A percentile compares a stretch with the other conserved stretches of the same genome.
These are phyloP conservation scores for Diaporthe eres DNA, from an alignment of 2,329 filamentous ascomycete genomes.

Conservation along the genomic window DNA sequence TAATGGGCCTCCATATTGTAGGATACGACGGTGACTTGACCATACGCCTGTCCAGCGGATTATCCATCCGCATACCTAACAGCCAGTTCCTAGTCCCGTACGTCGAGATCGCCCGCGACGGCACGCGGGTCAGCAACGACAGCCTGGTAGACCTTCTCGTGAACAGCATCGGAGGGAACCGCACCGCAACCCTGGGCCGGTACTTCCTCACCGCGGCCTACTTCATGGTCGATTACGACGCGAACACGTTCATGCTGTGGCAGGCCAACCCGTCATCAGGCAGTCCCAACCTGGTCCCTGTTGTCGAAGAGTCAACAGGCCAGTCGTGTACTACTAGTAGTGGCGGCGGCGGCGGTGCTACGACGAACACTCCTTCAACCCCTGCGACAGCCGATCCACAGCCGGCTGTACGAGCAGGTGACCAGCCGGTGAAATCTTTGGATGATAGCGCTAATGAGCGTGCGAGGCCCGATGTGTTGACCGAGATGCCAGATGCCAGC, in stretches of 20 bases:
- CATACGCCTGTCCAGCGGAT: not conserved
- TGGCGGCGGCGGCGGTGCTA: not conserved
- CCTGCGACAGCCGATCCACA: too few relatives aligned
- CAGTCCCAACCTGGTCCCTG: not conserved
- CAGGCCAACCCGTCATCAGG: not conserved
- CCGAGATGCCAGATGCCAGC: too few relatives aligned
- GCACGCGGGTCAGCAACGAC: not conserved
- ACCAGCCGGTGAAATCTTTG: too few relatives aligned
- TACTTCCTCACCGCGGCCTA: slow-evolving; percentile 18
- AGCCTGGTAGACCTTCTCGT: not conserved
- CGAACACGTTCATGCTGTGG: slow-evolving; percentile 5
- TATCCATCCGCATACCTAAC: not conserved
- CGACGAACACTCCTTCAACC: not conserved
- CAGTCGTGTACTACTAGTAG: not conserved
- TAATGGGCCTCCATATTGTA: not conserved
- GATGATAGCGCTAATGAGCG: too few relatives aligned
- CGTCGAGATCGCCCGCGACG: not conserved
- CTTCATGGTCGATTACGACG: slow-evolving; percentile 1
- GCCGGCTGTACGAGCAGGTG: too few relatives aligned
- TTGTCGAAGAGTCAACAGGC: not conserved
- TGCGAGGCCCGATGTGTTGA: too few relatives aligned
- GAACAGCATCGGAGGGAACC: not conserved
- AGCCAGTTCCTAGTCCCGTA: not conserved
- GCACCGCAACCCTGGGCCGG: not conserved
- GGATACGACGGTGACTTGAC: slow-evolving; percentile 9